Evolutionary conservation across 352 stramenopile genomes (phyloP).

Genomic region (Globisporangium okanoganense): DNA sequence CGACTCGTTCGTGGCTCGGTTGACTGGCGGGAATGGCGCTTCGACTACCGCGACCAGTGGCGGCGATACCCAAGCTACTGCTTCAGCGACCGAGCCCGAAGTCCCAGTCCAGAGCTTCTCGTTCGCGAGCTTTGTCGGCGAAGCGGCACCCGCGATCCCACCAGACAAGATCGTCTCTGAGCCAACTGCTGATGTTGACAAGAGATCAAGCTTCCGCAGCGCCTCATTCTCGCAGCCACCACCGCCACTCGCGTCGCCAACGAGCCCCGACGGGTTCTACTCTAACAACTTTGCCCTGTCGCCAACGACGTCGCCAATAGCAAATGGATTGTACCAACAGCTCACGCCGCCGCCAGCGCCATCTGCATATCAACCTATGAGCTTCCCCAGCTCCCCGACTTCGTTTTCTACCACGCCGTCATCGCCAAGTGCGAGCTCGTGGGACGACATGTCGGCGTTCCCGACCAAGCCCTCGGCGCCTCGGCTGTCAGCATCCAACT

Average conservation of each 20-base stretch:
- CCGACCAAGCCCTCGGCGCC: not conserved
- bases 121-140: conserved; percentile 66
- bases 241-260: conserved; percentile 2
- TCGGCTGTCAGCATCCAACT: not conserved
- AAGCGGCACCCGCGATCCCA: conserved; percentile 17
- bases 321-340: not conserved
- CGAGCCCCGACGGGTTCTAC: conserved; percentile 12
- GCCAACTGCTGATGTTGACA: not conserved
- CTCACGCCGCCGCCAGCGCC: not conserved
- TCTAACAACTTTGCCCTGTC: conserved; percentile 4
- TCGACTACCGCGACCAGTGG: not conserved
- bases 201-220: not conserved
- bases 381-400: not conserved
- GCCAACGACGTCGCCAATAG: not conserved
- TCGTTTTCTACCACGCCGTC: not conserved
- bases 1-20: conserved; percentile 28
- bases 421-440: conserved; percentile 6
- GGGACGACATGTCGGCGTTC: conserved; percentile 10
- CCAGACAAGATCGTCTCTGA: not conserved
- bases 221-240: not conserved
- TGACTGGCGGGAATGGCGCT: conserved; percentile 7
- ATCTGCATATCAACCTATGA: not conserved
- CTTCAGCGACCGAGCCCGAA: not conserved
- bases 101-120: conserved; percentile 42
- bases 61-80: not conserved